phyloP scores from a whole-genome alignment of 805 yeast genomes.

The Lipomyces orientalis region DNA sequence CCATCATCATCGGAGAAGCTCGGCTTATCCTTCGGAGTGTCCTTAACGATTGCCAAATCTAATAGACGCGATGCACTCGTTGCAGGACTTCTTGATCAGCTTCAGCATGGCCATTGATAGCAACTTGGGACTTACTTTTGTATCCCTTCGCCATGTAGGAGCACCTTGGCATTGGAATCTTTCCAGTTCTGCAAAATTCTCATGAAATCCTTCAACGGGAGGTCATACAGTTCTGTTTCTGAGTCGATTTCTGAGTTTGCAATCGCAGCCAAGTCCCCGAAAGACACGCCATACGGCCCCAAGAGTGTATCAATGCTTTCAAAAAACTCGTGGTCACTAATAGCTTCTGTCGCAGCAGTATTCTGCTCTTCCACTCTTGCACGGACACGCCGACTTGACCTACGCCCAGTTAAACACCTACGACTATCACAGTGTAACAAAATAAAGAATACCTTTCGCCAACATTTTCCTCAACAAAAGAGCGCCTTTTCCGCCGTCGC shows the following conservation, averaged over 20 bases:
- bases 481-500: slow-evolving; percentile 26
- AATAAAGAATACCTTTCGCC: slow-evolving; percentile 15
- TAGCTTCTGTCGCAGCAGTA: slow-evolving; percentile 30
- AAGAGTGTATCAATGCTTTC: slow-evolving; percentile 22
- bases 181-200: slow-evolving; percentile 17
- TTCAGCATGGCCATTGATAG: not conserved
- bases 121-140: slow-evolving; percentile 16
- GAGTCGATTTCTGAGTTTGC: slow-evolving; percentile 6
- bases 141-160: slow-evolving; percentile 32
- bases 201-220: slow-evolving; percentile 24
- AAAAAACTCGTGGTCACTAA: slow-evolving; percentile 23
- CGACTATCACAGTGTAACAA: not conserved
- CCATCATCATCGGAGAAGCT: slow-evolving; percentile 14
- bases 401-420: not conserved
- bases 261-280: slow-evolving; percentile 16
- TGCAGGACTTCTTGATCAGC: slow-evolving; percentile 11
- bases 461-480: slow-evolving; percentile 19
- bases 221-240: slow-evolving; percentile 10
- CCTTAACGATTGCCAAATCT: slow-evolving; percentile 26
- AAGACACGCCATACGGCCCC: slow-evolving; percentile 12
- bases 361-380: slow-evolving; percentile 40
- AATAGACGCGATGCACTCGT: slow-evolving; percentile 19
- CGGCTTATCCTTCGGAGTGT: not conserved
- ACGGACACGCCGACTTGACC: slow-evolving; percentile 41
- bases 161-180: slow-evolving; percentile 20